A percentile compares a stretch with the other conserved stretches of the same genome.
These are phyloP conservation scores for Hemileccinum rubropunctum DNA, from an alignment of 768 basidiomycete genomes.

Conservation along the genomic window DNA sequence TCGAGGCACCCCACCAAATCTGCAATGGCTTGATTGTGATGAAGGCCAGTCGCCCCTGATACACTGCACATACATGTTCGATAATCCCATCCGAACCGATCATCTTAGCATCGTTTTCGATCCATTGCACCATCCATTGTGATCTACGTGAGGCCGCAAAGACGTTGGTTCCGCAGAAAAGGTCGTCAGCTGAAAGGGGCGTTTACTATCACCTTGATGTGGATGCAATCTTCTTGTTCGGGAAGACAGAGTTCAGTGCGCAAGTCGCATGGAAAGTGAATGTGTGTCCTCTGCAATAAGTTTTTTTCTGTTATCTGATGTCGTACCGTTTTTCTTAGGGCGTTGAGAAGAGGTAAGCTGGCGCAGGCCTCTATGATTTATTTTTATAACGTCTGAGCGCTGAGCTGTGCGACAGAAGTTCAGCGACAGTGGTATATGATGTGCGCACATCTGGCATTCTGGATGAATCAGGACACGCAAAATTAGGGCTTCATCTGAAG, in stretches of 20 bases:
- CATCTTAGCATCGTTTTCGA: slow-evolving; percentile 13
- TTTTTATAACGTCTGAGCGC: no score
- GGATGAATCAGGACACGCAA: no score
- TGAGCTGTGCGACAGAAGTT: neutral
- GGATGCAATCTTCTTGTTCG: slow-evolving; percentile 15
- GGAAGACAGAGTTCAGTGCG: slow-evolving; percentile 25
- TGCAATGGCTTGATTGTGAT: slow-evolving; percentile 9
- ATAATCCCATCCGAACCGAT: neutral
- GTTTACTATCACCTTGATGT: slow-evolving; percentile 3
- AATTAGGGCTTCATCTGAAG: no score
- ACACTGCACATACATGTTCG: neutral
- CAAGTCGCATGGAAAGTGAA: slow-evolving; percentile 3
- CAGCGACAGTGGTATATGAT: slow-evolving; percentile 1
- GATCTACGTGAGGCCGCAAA: slow-evolving; percentile 7
- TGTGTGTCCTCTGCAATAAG: neutral
- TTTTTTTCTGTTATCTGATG: neutral
- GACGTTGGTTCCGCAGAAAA: neutral
- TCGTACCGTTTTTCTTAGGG: neutral
- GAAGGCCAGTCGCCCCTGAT: neutral
- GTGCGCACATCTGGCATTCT: neutral
- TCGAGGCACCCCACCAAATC: slow-evolving; percentile 7
- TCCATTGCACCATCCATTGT: slow-evolving; percentile 5
- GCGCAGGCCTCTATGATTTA: no score
- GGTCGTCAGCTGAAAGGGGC: neutral
- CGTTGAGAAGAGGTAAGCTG: neutral